Conservation (phyloP, 495 filamentous ascomycete species). For the Podospora tetraspora region DNA sequence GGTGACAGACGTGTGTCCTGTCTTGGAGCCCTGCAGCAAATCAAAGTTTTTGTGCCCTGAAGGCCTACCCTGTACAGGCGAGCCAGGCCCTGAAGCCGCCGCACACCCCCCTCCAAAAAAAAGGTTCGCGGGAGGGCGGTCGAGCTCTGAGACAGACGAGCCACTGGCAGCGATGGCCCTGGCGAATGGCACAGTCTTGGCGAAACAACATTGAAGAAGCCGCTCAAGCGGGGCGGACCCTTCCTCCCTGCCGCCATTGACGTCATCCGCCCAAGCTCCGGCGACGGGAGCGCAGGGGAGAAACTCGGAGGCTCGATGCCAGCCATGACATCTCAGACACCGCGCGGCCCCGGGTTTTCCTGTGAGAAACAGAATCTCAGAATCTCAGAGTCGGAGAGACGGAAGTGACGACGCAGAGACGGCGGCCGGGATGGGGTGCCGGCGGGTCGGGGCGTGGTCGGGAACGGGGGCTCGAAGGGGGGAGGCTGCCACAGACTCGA, state of each 20-base stretch:
- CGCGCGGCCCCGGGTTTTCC: neutral
- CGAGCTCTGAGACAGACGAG: neutral
- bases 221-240: neutral
- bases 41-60: neutral
- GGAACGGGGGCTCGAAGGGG: too few species aligned
- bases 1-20: neutral
- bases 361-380: neutral
- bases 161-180: neutral
- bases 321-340: neutral
- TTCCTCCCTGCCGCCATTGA: neutral
- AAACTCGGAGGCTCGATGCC: neutral
- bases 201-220: neutral
- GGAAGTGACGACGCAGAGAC: neutral
- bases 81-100: neutral
- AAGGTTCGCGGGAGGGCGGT: neutral
- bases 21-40: neutral
- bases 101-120: neutral
- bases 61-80: neutral
- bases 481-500: neutral
- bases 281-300: neutral
- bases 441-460: neutral
- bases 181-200: neutral
- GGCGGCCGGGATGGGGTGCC: neutral
- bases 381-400: neutral
- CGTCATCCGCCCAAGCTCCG: neutral